Evolutionary conservation across 495 filamentous ascomycete genomes (phyloP), one percentile per base, ranked within the genome.

Genomic region (Penicillium antarcticum): DNA sequence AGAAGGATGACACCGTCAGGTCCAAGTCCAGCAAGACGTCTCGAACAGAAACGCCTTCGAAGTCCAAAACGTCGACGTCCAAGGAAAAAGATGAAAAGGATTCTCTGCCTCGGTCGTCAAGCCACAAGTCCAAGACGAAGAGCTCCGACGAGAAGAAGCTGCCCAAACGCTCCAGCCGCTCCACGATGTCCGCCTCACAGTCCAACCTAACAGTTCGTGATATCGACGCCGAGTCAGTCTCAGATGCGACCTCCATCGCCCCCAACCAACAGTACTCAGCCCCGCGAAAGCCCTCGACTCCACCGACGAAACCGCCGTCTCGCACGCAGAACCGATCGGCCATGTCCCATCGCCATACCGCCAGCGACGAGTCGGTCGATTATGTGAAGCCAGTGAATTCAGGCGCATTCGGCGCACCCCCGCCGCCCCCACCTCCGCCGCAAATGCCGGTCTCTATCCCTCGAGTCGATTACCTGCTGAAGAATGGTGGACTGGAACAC

Each of bases 381-480:
- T 69, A 74, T 52, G 64, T 66, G 13, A 64, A 65, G 43, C 65
- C 69, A 53, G 76, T 79, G 11, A 71, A 60, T 11, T 36, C 68
- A 9, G 61, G 55, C 40, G 60, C 58, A 13, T 73, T 59, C 37
- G 70, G 63, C 5, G 70, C 60, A 13, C 88, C 88, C 26, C 91
- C 88, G 1, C 91, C 91, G 0, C 91, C 91, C 0, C 91, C 91
- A 3, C 88, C 89, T 1, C 88, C 89, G n/a, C 86, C 87, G 0
- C 67, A 73, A 42, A 67, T 83, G 32, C 80, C 84, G n/a, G 65
- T 85, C 34, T 77, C 86, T 51, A 76, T 87, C 17, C 92, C 92
- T 1, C 78, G 87, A 38, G 90, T 97, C 16, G 91, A 97, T 59
- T 97, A 97, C 63, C 75, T 97, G 19, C 74, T 97, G 52, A 87